A percentile compares a stretch with the other conserved stretches of the same genome.
Evolutionary conservation across 164 flowering plant species (phyloP).

Genomic region (Aristolochia californica): DNA sequence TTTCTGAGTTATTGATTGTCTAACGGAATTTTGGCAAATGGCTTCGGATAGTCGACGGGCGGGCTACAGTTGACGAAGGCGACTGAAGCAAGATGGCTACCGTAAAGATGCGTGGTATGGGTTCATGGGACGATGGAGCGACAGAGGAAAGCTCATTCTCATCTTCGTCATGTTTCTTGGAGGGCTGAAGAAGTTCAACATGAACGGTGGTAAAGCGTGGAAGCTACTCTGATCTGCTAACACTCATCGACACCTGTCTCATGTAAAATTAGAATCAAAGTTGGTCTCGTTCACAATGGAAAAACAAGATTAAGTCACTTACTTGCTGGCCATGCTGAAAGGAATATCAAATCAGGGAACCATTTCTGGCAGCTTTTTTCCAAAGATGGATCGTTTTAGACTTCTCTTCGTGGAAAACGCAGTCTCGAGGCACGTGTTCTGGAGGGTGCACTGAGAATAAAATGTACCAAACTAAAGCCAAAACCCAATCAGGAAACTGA

Average conservation of each 20-base stretch:
- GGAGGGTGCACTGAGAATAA: too few relatives aligned
- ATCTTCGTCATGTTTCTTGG: constrained; percentile 65
- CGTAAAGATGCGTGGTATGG: constrained; percentile 47
- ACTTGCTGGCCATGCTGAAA: too few relatives aligned
- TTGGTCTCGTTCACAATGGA: not conserved
- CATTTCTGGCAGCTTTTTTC: not conserved
- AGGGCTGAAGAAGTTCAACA: constrained; percentile 48
- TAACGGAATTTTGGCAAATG: too few relatives aligned
- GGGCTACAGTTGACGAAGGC: constrained; percentile 53
- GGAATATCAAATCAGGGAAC: not conserved
- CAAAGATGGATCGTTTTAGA: not conserved
- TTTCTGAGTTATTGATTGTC: too few relatives aligned
- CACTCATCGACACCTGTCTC: not conserved
- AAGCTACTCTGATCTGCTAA: constrained; percentile 12
- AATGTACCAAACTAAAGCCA: too few relatives aligned
- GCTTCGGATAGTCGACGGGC: too few relatives aligned
- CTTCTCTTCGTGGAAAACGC: too few relatives aligned
- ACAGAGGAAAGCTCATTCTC: constrained; percentile 40
- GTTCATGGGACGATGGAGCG: constrained; percentile 55
- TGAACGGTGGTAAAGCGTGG: constrained; percentile 52
- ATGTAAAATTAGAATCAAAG: not conserved
- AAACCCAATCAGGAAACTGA: too few relatives aligned
- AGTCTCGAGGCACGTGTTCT: too few relatives aligned
- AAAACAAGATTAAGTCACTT: too few relatives aligned
- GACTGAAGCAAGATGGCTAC: constrained; percentile 12